These are phyloP conservation scores for Neurospora cerealis DNA, from an alignment of 495 filamentous ascomycete species.

Conservation along the genomic window DNA sequence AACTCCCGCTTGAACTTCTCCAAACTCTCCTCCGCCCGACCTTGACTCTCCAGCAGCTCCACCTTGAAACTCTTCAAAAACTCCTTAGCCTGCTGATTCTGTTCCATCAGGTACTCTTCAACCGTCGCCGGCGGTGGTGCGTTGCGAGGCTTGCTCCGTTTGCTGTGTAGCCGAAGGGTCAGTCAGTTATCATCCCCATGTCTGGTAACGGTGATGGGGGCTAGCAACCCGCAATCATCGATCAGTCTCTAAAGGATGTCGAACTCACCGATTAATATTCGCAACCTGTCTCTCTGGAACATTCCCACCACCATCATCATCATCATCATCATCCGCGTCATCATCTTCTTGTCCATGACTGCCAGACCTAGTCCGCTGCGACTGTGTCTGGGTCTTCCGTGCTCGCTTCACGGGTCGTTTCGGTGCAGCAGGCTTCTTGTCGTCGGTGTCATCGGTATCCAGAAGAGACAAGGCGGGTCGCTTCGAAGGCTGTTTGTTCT, in stretches of 20 bases:
- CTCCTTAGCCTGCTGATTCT: conserved; percentile 18
- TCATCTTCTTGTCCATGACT: not conserved
- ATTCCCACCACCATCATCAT: not conserved
- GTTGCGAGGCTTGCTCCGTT: not conserved
- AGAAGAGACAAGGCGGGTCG: not conserved
- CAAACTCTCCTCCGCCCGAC: conserved; percentile 9
- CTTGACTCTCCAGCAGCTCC: conserved; percentile 10
- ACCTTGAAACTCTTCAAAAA: conserved; percentile 24
- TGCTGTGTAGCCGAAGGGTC: not conserved
- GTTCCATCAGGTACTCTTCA: conserved; percentile 15
- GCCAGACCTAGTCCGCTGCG: not conserved
- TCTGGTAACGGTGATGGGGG: not conserved
- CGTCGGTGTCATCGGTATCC: not conserved
- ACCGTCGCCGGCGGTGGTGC: conserved; percentile 9
- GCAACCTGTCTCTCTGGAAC: not conserved
- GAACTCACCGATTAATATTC: not conserved
- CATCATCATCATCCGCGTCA: conserved; percentile 1
- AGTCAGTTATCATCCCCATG: not conserved
- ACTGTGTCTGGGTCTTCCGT: not conserved
- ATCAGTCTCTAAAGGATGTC: not conserved
- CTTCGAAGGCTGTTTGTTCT: not conserved
- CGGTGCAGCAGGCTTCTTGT: not conserved
- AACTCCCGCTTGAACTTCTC: conserved; percentile 7
- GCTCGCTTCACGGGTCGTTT: conserved; percentile 5
- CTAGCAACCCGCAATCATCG: not conserved